phyloP scores from a whole-genome alignment of 202 grass and related monocot genomes.

The Panicum hallii region DNA sequence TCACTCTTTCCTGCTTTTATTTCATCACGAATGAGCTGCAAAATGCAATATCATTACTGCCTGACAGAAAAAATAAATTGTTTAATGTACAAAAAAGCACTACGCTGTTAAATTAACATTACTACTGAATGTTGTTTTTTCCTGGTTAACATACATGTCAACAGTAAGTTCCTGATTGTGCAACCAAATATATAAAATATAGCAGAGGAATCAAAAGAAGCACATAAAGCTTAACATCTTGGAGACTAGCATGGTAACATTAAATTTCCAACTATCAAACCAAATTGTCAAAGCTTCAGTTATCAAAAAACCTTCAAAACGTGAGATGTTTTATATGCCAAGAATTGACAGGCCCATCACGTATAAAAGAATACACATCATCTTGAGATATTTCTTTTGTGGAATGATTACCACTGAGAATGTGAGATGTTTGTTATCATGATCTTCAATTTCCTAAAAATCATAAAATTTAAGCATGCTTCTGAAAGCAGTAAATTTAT shows the following conservation, averaged over 20 bases:
- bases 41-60: conserved; percentile 17
- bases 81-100: not conserved
- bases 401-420: not conserved
- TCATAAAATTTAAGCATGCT: not conserved
- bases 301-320: not conserved
- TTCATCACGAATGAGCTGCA: conserved; percentile 90
- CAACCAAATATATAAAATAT: not conserved
- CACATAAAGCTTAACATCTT: not conserved
- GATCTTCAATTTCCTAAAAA: not conserved
- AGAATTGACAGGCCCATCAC: not conserved
- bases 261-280: not conserved
- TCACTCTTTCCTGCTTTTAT: conserved; percentile 78
- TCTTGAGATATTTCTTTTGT: not conserved
- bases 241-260: not conserved
- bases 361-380: not conserved
- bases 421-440: not conserved
- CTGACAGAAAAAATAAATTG: not conserved
- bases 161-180: not conserved
- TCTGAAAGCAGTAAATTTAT: not conserved
- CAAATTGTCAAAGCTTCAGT: not conserved
- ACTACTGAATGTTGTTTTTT: not conserved
- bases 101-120: not conserved
- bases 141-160: not conserved
- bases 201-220: not conserved
- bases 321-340: not conserved